Conservation (phyloP, 2,329 filamentous ascomycete species). For the Sporothrix pallida region DNA sequence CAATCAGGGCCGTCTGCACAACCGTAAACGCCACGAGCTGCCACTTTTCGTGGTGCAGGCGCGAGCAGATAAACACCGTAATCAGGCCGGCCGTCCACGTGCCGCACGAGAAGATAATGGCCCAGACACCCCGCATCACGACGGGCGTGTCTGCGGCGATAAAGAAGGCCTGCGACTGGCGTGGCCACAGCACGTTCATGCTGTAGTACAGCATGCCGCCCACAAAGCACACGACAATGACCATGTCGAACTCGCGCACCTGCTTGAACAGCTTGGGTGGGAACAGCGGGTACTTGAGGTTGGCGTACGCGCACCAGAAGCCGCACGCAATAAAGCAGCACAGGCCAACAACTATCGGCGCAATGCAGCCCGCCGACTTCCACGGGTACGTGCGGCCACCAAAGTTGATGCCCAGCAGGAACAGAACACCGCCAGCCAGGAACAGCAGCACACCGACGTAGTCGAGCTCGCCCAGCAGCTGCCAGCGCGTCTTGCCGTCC, state of each 20-base stretch:
- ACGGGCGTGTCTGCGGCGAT: slow-evolving; percentile 28
- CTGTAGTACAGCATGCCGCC: slow-evolving; percentile 45
- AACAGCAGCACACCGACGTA: slow-evolving; percentile 43
- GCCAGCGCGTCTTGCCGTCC: slow-evolving; percentile 41
- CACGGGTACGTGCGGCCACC: slow-evolving; percentile 44
- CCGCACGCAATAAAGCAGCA: slow-evolving; percentile 43
- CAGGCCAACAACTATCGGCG: slow-evolving; percentile 44
- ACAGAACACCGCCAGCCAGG: slow-evolving; percentile 40
- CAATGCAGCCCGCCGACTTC: slow-evolving; percentile 41
- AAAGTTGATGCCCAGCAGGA: slow-evolving; percentile 44
- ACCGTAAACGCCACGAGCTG: slow-evolving; percentile 46
- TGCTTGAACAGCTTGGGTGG: slow-evolving; percentile 43
- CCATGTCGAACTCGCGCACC: slow-evolving; percentile 40
- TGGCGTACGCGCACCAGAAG: slow-evolving; percentile 42
- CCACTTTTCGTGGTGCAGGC: slow-evolving; percentile 47
- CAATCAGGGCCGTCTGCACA: slow-evolving; percentile 47
- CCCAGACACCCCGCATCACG: slow-evolving; percentile 42
- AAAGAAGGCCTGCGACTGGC: slow-evolving; percentile 54
- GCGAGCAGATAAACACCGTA: slow-evolving; percentile 42
- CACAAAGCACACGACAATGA: slow-evolving; percentile 44
- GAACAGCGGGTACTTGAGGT: slow-evolving; percentile 43
- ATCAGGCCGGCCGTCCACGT: slow-evolving; percentile 44
- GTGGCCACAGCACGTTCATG: slow-evolving; percentile 45
- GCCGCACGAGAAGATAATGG: slow-evolving; percentile 43
- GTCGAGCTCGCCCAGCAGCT: slow-evolving; percentile 48